Base-by-base conservation (phyloP, 1,284 basidiomycete species). In the Apiotrichum akiyoshidainum region DNA sequence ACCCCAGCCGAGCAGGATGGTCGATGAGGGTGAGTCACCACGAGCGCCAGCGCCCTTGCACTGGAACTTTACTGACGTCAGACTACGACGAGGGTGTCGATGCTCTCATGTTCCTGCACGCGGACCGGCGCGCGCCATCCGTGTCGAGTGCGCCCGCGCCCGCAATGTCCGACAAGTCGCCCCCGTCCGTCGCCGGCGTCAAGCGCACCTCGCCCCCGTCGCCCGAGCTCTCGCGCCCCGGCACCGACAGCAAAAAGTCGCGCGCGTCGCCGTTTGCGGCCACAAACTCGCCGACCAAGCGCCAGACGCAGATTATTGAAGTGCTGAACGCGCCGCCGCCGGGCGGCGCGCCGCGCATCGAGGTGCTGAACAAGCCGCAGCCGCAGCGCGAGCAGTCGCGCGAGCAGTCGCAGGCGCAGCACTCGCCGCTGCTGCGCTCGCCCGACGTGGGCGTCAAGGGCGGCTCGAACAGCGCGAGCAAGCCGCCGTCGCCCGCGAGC, bases 61-160 rank as follows among this genome's bases (percentile, higher is more conserved):
- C 26, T 31, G 26, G 4, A 3, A 4, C 26, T 31, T 31, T 31
- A 13, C 46, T 48, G 33, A 48, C 33, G 17, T n/a, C 34, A 78
- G 77, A 78, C 52, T 78, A 78, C 55, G 77, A 78, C 63, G 77
- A 77, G 63, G 73, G 75, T 11, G 48, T 70, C 19, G 76, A 77
- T 55, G 77, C 77, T 39, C 64, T 78, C 19, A 76, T 78, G 75
- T 65, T 68, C 17, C 64, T 77, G n/a, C 71, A 73, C 49, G 69
- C 73, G 5, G 73, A 76, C 58, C 69, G 71, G 40, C 54, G 61
- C 5, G 48, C 57, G 37, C 52, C 60, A 4, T 46, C 60, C 8
- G 55, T 67, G 2, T 31, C 26, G 26, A 31, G 26, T 7, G 26
- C 26, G 26, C 55, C 59, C 11, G 49, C 55, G 52, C 54, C 46